These are phyloP conservation scores for Acacia melanoxylon DNA, from an alignment of 306 rosid species.

Conservation along the genomic window DNA sequence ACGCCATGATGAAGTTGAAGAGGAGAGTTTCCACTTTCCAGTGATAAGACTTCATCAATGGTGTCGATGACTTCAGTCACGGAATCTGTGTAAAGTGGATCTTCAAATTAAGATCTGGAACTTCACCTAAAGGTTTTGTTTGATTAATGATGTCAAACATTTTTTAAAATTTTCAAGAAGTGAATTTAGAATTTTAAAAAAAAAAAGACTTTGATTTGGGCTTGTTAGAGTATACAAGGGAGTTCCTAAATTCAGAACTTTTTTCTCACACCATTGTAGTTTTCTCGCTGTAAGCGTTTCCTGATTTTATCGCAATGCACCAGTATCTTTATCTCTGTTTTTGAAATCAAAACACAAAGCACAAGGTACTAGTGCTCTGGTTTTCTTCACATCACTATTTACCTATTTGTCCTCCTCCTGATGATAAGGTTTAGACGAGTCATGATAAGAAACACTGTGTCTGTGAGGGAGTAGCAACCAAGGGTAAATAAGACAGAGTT, in stretches of 20 bases:
- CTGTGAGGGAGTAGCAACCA: background rate
- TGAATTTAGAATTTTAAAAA: constrained; percentile 30
- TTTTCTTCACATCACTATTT: background rate
- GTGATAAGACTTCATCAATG: constrained; percentile 62
- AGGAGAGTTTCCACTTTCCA: constrained; percentile 48
- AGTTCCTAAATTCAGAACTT: constrained; percentile 21
- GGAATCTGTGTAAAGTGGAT: constrained; percentile 79
- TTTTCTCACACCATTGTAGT: background rate
- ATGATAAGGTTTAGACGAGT: background rate
- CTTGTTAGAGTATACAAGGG: constrained; percentile 35
- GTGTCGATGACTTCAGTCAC: constrained; percentile 55
- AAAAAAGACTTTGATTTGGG: constrained; percentile 13
- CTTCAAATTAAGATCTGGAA: constrained; percentile 98
- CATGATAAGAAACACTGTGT: background rate
- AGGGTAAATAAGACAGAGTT: background rate
- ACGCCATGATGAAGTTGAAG: constrained; percentile 74
- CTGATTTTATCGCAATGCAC: constrained; percentile 29
- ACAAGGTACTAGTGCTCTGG: background rate
- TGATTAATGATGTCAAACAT: constrained; percentile 4
- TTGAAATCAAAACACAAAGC: background rate
- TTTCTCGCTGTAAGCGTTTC: constrained; percentile 39
- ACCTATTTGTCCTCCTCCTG: too few species aligned
- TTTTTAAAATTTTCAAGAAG: constrained; percentile 16
- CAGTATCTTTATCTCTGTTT: constrained; percentile 18
- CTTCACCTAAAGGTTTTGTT: constrained; percentile 49